Evolutionary conservation across 2,329 filamentous ascomycete genomes (phyloP).

Genomic region (Teratosphaeria destructans): DNA sequence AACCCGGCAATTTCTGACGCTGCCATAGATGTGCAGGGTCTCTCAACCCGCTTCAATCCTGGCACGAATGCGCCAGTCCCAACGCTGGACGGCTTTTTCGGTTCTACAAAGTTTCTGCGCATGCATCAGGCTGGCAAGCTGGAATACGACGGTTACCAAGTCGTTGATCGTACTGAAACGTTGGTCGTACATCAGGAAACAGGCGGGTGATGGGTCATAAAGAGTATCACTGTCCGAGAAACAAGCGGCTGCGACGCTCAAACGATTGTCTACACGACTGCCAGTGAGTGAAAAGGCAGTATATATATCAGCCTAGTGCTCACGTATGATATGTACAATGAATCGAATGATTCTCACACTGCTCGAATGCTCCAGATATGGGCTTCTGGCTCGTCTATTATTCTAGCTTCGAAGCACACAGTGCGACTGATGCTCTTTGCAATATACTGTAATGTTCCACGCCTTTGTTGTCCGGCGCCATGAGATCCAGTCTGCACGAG

Average conservation of each 20-base stretch:
- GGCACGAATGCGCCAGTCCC: neutral
- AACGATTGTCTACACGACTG: neutral
- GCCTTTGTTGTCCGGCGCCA: too few species aligned
- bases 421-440: too few species aligned
- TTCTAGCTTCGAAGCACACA: too few species aligned
- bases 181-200: constrained; percentile 7
- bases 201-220: neutral
- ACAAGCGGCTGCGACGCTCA: neutral
- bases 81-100: neutral
- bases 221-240: neutral
- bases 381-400: too few species aligned
- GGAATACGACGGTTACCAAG: neutral
- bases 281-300: neutral
- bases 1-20: constrained; percentile 2
- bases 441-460: too few species aligned
- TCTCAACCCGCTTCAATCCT: neutral
- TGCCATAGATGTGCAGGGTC: neutral
- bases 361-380: too few species aligned
- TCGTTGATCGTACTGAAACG: neutral
- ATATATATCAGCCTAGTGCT: neutral
- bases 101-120: too few species aligned
- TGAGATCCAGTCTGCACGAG: too few species aligned
- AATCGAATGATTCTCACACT: neutral
- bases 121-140: neutral
- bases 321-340: neutral